phyloP scores from a whole-genome alignment of 2,329 filamentous ascomycete species.

The Trichothecium sympodiale region DNA sequence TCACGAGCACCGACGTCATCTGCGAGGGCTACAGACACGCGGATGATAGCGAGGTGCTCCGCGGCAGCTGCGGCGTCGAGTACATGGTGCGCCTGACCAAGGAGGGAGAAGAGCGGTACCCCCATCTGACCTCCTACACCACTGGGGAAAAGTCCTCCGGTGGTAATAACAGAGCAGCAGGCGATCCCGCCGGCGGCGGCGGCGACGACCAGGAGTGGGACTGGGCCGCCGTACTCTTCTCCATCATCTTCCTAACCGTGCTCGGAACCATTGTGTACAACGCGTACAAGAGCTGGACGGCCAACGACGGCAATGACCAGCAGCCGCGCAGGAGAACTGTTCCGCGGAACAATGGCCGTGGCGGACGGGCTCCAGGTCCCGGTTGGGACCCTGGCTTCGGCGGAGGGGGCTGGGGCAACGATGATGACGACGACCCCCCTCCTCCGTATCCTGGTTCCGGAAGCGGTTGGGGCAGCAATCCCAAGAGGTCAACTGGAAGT shows the following conservation, averaged over 20 bases:
- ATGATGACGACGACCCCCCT: conserved; percentile 38
- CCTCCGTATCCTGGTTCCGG: conserved; percentile 28
- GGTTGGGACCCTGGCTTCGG: conserved; percentile 23
- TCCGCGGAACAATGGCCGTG: conserved; percentile 25
- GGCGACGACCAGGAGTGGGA: neutral
- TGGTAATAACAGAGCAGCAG: no score
- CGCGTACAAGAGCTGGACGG: conserved; percentile 24
- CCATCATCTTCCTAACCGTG: conserved; percentile 48
- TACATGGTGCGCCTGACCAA: conserved; percentile 73
- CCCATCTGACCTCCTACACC: conserved; percentile 27
- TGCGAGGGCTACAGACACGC: conserved; percentile 77
- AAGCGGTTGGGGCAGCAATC: conserved; percentile 17
- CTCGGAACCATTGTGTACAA: conserved; percentile 51
- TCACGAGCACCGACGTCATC: conserved; percentile 79
- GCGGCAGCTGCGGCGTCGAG: conserved; percentile 86
- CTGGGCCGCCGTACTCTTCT: conserved; percentile 39
- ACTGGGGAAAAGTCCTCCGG: no score
- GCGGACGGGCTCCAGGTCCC: conserved; percentile 25
- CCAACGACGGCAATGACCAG: conserved; percentile 8
- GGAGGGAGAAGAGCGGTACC: conserved; percentile 61
- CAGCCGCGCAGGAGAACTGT: conserved; percentile 7
- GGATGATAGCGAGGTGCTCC: conserved; percentile 77
- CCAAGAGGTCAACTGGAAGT: no score
- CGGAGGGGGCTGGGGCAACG: neutral
- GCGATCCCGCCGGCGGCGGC: neutral